These are phyloP conservation scores for Colletotrichum navitas DNA, from an alignment of 2,329 filamentous ascomycete genomes.

Conservation along the genomic window DNA sequence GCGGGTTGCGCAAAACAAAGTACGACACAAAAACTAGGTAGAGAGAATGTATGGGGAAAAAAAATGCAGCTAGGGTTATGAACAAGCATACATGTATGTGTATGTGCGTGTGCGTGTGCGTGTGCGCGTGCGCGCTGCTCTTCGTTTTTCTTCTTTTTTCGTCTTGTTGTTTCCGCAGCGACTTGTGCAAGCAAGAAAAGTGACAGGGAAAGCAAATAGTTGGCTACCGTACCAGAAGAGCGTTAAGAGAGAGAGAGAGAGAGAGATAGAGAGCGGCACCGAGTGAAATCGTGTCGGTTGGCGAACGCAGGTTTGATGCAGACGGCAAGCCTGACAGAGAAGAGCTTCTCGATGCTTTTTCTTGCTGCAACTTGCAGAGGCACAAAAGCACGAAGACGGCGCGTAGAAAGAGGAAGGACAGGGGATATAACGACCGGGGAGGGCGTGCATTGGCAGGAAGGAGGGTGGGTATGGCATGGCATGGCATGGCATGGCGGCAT, in stretches of 20 bases:
- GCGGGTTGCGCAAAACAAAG: not conserved
- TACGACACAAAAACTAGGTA: not conserved
- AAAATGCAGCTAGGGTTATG: slow-evolving; percentile 29
- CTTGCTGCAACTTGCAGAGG: slow-evolving; percentile 35
- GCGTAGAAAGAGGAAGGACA: slow-evolving; percentile 32
- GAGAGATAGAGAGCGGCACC: not conserved
- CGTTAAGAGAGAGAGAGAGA: not conserved
- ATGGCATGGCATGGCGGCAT: slow-evolving; percentile 16
- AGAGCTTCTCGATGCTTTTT: slow-evolving; percentile 41
- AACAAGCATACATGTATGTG: slow-evolving; percentile 17
- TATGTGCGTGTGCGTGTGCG: too few species aligned
- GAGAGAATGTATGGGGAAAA: slow-evolving; percentile 1
- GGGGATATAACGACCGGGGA: slow-evolving; percentile 41
- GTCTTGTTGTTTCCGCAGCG: not conserved
- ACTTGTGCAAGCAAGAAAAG: slow-evolving; percentile 15
- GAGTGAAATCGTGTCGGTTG: slow-evolving; percentile 7
- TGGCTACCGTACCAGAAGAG: not conserved
- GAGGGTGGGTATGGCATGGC: slow-evolving; percentile 10
- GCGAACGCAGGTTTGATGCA: slow-evolving; percentile 16
- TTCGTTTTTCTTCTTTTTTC: not conserved
- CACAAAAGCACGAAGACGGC: slow-evolving; percentile 15
- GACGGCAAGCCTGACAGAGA: slow-evolving; percentile 9
- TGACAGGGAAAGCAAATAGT: slow-evolving; percentile 1
- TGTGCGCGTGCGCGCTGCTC: not conserved
- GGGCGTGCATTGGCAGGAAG: slow-evolving; percentile 31